Evolutionary conservation across 2,329 filamentous ascomycete genomes (phyloP).

Genomic region (Colletotrichum sp.): DNA sequence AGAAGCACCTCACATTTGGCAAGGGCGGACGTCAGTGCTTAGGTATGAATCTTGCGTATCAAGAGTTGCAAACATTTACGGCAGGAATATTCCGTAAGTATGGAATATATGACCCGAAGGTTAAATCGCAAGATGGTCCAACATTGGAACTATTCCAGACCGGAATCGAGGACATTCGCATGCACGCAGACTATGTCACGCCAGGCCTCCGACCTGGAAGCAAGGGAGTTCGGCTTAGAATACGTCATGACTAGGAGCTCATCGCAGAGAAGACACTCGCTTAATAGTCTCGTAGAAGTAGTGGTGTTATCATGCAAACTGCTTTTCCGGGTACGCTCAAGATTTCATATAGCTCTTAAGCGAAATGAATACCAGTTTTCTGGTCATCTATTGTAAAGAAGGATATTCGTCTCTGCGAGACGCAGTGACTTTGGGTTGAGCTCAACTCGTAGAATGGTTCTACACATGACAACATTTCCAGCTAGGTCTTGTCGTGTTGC

Average conservation of each 20-base stretch:
- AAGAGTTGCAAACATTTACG: not conserved
- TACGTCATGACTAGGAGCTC: not conserved
- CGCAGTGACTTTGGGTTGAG: not conserved
- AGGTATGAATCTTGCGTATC: not conserved
- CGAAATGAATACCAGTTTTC: not conserved
- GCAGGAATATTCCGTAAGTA: not conserved
- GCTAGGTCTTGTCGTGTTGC: not conserved
- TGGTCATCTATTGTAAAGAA: not conserved
- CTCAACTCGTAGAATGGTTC: not conserved
- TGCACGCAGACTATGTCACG: not conserved
- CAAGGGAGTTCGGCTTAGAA: not conserved
- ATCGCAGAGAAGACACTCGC: accelerated
- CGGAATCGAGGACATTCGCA: not conserved
- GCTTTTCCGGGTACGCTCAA: accelerated
- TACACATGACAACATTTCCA: not conserved
- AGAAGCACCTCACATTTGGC: not conserved
- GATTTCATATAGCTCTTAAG: not conserved
- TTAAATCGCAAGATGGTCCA: not conserved
- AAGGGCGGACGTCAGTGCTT: not conserved
- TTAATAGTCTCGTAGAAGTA: not conserved
- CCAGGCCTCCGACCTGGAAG: not conserved
- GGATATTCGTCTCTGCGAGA: not conserved
- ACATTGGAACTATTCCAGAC: not conserved
- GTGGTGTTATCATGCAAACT: not conserved
- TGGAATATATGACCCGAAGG: not conserved